Evolutionary conservation across 495 filamentous ascomycete species (phyloP), one percentile per base, ranked within the genome.

Genomic region (Corynascus novoguineensis): DNA sequence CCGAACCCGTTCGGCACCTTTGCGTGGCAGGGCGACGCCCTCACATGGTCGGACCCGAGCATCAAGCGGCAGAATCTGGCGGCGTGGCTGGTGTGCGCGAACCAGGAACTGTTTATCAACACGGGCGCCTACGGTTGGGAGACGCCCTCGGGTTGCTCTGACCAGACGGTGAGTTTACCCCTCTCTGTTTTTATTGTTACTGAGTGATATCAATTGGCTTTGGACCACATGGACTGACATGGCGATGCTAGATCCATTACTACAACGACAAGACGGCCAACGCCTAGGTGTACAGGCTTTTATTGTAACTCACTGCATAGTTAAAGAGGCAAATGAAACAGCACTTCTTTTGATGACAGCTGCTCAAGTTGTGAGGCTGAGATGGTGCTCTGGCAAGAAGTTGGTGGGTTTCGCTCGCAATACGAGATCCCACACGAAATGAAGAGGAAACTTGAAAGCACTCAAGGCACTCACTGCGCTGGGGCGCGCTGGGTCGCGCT

Each of bases 1-100:
- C 68, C 75, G 61, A 83, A 80, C 63, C 67, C 74, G 0, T 85
- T 81, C 53, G 81, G 82, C 29, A 78, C 77, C 0, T 85, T 85
- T 58, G 73, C 58, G 21, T 85, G 78, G 61, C 71, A 74, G 55
- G 82, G 81, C 25, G 83, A 86, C 63, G 71, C 78, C 1, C 60
- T 83, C 24, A 75, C 73, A 24, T 85, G 83, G 83, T 71, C 64
- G 22, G 71, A 67, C 1, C 57, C 78, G 14, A 73, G 66, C 28
- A 64, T 83, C 41, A 64, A 66, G 46, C 59, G 82, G 31, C 83
- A 79, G 63, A 85, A 85, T 61, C 53, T 67, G 22, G 76, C 72
- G 0, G 82, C 83, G 0, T 85, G 80, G 78, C 73, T 84, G 45
- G 80, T 83, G 52, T 85, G 83, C 53, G 65, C 65, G 50, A 65